These are phyloP conservation scores for Amaranthus palmeri DNA, from an alignment of 148 eudicot species.

Conservation along the genomic window DNA sequence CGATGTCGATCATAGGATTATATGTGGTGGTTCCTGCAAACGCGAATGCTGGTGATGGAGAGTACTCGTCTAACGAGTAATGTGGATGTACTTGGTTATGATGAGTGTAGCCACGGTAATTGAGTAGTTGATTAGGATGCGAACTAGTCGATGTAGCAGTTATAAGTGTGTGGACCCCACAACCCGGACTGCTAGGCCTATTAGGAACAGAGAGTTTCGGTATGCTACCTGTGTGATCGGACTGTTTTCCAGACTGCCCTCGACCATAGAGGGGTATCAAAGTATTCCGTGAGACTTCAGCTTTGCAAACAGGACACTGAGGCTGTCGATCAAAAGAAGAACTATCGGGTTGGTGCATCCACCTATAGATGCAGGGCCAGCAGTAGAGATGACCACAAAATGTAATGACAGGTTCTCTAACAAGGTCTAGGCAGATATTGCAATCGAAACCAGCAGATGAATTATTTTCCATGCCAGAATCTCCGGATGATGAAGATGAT, in stretches of 20 bases:
- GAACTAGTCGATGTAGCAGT: slow-evolving; percentile 20
- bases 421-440: slow-evolving; percentile 76
- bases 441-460: slow-evolving; percentile 64
- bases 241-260: slow-evolving; percentile 32
- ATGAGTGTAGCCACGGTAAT: slow-evolving; percentile 19
- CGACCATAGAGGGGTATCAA: slow-evolving; percentile 78
- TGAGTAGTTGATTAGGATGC: slow-evolving; percentile 29
- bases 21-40: slow-evolving; percentile 34
- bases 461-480: slow-evolving; percentile 30
- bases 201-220: slow-evolving; percentile 39
- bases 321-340: slow-evolving; percentile 33
- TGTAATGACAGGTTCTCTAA: slow-evolving; percentile 79
- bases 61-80: slow-evolving; percentile 18
- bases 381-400: slow-evolving; percentile 92
- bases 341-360: slow-evolving; percentile 48
- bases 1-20: slow-evolving; percentile 49
- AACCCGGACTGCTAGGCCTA: slow-evolving; percentile 50
- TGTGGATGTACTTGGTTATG: slow-evolving; percentile 17
- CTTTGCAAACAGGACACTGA: slow-evolving; percentile 87
- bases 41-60: slow-evolving; percentile 23
- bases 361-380: slow-evolving; percentile 92
- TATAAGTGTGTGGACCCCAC: slow-evolving; percentile 20
- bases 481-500: slow-evolving; percentile 26
- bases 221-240: slow-evolving; percentile 23
- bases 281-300: slow-evolving; percentile 43